Conservation (phyloP, 2,329 filamentous ascomycete species). For the Fusarium devonianum region DNA sequence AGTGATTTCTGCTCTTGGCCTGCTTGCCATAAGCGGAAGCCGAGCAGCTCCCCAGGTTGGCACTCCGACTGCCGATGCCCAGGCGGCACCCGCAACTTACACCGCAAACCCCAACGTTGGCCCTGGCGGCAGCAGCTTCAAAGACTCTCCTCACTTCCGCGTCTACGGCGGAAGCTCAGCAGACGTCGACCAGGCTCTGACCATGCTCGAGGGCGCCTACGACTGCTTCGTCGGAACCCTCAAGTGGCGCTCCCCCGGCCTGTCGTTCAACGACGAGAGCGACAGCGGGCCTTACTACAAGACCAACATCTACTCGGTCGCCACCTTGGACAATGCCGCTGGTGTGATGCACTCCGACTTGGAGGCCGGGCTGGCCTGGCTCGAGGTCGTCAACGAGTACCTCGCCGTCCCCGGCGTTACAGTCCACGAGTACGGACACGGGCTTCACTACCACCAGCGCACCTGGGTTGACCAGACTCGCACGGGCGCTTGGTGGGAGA, state of each 20-base stretch:
- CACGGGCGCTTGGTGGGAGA: constrained; percentile 61
- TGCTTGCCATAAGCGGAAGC: constrained; percentile 20
- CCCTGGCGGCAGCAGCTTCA: constrained; percentile 43
- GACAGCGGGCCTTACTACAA: constrained; percentile 54
- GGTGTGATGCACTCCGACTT: constrained; percentile 53
- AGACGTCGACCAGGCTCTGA: constrained; percentile 42
- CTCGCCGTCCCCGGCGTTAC: constrained; percentile 51
- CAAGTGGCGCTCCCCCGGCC: constrained; percentile 50
- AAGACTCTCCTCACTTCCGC: constrained; percentile 51
- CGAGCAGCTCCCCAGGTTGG: constrained; percentile 28
- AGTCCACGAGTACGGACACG: constrained; percentile 60
- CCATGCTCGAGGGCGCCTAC: constrained; percentile 56
- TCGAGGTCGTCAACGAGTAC: constrained; percentile 53
- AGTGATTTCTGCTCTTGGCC: constrained; percentile 15
- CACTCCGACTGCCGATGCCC: constrained; percentile 11
- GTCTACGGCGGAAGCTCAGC: constrained; percentile 42
- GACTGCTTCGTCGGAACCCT: constrained; percentile 50
- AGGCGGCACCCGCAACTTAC: constrained; percentile 33
- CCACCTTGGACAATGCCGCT: constrained; percentile 48
- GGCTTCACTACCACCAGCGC: constrained; percentile 53
- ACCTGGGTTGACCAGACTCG: constrained; percentile 54
- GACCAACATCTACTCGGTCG: constrained; percentile 55
- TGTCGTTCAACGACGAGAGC: constrained; percentile 45
- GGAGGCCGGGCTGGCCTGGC: constrained; percentile 49
- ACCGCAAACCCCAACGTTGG: constrained; percentile 44